Base-by-base conservation (phyloP, 148 eudicot genomes). In the Polygonum aviculare region DNA sequence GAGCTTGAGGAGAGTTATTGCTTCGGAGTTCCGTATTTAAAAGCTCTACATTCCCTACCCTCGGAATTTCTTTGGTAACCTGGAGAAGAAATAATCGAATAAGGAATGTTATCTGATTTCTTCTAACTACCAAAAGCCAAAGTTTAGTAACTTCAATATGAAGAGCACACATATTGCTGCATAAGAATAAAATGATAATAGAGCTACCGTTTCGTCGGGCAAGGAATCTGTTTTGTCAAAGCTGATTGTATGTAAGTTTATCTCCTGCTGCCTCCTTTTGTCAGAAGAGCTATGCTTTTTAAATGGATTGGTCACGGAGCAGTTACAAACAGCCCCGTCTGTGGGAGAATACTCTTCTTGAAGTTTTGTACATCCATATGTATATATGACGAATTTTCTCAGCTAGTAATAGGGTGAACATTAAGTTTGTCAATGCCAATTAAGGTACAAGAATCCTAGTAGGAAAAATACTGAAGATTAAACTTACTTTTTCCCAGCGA, bases 381-480 rank as follows among this genome's bases (percentile, higher is more conserved):
- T 92, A 80, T 80, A 92, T 82, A 74, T 81, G 33, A 94, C 98
- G 78, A 90, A 94, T 83, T 89, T 92, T 71, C 98, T 86, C 91
- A 94, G 81, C 98, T 94, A 81, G 77, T 47, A 47, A 74, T 40
- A 73, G 31, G 69, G 69, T 16, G 75, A 69, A 80, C 54, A 11
- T 31, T 71, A 45, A 15, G 44, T 26, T 72, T 55, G 71, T 26
- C 75, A 83, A 76, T 62, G 38, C 19, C 16, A 22, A 22, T 18
- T 21, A 15, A 63, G 41, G 48, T 44, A 22, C 10, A 51, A 80
- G 73, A 69, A n/a, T 2, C 31, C 39, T 16, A 45, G 16, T 21
- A 63, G 48, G 22, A 33, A 12, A 45, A 77, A 41, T 36, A 33
- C 15, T 62, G 6, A 76, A 74, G 31, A 41, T 74, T 44, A 81